These are phyloP conservation scores for Fusarium lateritium DNA, from an alignment of 2,329 filamentous ascomycete genomes.

Conservation along the genomic window DNA sequence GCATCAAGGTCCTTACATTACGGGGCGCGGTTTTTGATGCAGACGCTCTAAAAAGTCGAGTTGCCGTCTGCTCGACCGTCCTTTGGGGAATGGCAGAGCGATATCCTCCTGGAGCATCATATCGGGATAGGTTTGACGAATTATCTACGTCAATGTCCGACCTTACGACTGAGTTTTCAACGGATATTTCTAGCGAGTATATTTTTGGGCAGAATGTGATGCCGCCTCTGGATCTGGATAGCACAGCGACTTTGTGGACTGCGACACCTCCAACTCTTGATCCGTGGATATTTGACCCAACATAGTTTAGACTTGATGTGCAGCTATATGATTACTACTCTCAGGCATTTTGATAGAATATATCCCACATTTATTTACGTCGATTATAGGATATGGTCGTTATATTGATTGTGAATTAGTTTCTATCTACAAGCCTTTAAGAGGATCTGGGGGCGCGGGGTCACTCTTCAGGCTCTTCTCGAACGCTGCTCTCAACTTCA, in stretches of 20 bases:
- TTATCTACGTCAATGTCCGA: conserved; percentile 28
- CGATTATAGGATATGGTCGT: background rate
- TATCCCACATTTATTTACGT: background rate
- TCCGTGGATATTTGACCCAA: conserved; percentile 17
- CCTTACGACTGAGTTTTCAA: background rate
- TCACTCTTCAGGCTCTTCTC: conserved; percentile 50
- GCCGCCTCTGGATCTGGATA: conserved; percentile 16
- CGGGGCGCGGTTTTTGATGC: conserved; percentile 1
- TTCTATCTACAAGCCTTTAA: conserved; percentile 42
- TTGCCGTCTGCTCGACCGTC: conserved; percentile 45
- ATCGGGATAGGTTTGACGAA: conserved; percentile 48
- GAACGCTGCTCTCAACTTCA: conserved; percentile 47
- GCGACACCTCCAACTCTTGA: conserved; percentile 10
- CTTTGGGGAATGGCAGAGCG: conserved; percentile 52
- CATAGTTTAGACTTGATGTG: background rate
- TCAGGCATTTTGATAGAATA: background rate
- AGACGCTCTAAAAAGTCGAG: conserved; percentile 2
- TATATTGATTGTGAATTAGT: background rate
- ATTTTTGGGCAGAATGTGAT: background rate
- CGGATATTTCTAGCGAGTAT: background rate
- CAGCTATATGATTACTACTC: too few relatives aligned
- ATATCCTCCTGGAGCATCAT: conserved; percentile 44
- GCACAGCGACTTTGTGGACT: background rate
- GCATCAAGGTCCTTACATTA: conserved; percentile 7
- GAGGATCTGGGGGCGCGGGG: conserved; percentile 52